Conservation (phyloP, 1,284 basidiomycete genomes). For the Stereum hirsutum region DNA sequence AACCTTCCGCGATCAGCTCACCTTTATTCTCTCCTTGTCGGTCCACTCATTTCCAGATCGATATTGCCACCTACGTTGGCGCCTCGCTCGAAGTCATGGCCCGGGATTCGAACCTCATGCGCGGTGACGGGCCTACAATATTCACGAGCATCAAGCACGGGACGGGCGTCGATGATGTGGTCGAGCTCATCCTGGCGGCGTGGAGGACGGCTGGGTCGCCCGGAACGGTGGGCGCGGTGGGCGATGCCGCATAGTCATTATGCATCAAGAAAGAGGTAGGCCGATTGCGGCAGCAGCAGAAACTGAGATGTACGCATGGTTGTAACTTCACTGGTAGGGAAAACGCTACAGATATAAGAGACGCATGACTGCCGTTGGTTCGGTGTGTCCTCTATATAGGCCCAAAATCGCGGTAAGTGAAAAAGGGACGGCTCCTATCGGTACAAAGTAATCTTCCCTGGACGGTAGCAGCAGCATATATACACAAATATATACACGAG, state of each 20-base stretch:
- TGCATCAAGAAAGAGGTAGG: no score
- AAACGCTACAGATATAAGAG: no score
- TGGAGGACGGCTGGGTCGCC: constrained; percentile 77
- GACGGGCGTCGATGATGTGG: constrained; percentile 78
- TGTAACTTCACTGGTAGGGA: no score
- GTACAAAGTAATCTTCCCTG: no score
- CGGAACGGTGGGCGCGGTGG: constrained; percentile 45
- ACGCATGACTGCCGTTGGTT: no score
- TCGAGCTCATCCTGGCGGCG: constrained; percentile 77
- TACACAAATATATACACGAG: no score
- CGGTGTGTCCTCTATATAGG: no score
- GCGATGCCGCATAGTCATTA: constrained; percentile 14
- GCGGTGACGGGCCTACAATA: constrained; percentile 89
- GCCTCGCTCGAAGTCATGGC: constrained; percentile 95
- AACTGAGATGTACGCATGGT: no score
- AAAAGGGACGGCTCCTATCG: background rate
- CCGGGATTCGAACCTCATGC: constrained; percentile 87
- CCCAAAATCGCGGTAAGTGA: background rate
- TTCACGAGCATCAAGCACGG: constrained; percentile 83
- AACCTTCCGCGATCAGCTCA: background rate
- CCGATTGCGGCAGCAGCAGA: no score
- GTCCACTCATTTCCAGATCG: constrained; percentile 48
- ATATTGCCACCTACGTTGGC: constrained; percentile 88
- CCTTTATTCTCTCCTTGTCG: background rate
- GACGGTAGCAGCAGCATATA: no score